These are phyloP conservation scores for Penicillium fimorum DNA, from an alignment of 495 filamentous ascomycete species.

Conservation along the genomic window DNA sequence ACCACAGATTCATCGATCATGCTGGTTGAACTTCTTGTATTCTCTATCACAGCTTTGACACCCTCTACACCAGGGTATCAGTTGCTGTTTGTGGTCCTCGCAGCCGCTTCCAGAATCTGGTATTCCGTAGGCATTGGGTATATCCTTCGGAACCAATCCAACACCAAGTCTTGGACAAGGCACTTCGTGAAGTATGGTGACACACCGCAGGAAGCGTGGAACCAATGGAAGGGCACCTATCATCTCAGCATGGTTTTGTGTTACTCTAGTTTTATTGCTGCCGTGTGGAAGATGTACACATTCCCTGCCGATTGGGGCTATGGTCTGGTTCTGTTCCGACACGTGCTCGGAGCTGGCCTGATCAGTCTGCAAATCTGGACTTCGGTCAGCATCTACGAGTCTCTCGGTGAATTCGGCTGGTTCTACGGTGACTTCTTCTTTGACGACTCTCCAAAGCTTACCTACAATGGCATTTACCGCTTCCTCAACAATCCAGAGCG, in stretches of 20 bases:
- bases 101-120: slow-evolving; percentile 84
- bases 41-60: slow-evolving; percentile 68
- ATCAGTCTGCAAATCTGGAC: slow-evolving; percentile 93
- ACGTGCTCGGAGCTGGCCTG: slow-evolving; percentile 77
- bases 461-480: slow-evolving; percentile 95
- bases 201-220: slow-evolving; percentile 86
- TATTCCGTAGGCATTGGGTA: slow-evolving; percentile 85
- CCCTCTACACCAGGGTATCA: slow-evolving; percentile 74
- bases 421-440: slow-evolving; percentile 99
- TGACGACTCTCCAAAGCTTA: slow-evolving; percentile 75
- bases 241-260: slow-evolving; percentile 88
- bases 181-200: slow-evolving; percentile 98
- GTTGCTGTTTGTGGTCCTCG: slow-evolving; percentile 76
- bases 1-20: slow-evolving; percentile 78
- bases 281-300: slow-evolving; percentile 94
- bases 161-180: slow-evolving; percentile 86
- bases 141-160: slow-evolving; percentile 80
- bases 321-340: slow-evolving; percentile 78
- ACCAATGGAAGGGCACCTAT: slow-evolving; percentile 96
- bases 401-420: slow-evolving; percentile 97
- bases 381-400: slow-evolving; percentile 88
- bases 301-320: slow-evolving; percentile 81
- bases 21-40: slow-evolving; percentile 70
- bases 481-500: slow-evolving; percentile 97
- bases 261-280: slow-evolving; percentile 83